These are phyloP conservation scores for Cryptosporidium canis DNA, from an alignment of 169 alveolate species.

Conservation along the genomic window DNA sequence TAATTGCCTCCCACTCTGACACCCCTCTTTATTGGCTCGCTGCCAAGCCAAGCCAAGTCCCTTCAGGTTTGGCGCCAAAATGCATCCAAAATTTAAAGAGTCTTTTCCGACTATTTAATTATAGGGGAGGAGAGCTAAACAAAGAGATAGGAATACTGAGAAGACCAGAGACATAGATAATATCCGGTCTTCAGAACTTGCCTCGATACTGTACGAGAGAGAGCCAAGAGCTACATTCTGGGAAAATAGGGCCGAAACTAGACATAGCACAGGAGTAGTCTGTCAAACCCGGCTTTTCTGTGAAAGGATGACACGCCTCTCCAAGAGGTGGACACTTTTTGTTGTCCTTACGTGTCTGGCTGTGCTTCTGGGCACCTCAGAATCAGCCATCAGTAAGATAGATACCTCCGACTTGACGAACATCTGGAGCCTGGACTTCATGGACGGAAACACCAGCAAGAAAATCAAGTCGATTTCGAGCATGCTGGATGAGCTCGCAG, in stretches of 20 bases:
- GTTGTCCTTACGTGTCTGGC: not conserved
- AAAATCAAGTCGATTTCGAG: not conserved
- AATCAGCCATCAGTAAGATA: not conserved
- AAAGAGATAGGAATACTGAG: not conserved
- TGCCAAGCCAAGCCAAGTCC: not conserved
- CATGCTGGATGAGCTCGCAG: not conserved
- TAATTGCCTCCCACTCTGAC: not conserved
- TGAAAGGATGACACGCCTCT: not conserved
- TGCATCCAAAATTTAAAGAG: not conserved
- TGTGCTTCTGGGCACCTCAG: not conserved
- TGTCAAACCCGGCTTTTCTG: not conserved
- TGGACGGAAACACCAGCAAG: not conserved
- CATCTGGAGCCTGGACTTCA: not conserved
- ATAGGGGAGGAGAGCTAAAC: not conserved
- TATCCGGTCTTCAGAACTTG: too few species aligned
- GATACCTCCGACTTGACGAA: not conserved
- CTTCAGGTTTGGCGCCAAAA: not conserved
- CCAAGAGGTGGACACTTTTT: not conserved
- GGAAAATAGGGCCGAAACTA: too few species aligned
- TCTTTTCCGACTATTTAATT: not conserved
- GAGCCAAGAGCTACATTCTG: too few species aligned
- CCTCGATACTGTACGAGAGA: too few species aligned
- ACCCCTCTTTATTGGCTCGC: constrained; percentile 4
- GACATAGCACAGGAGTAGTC: too few species aligned
- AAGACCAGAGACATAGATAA: not conserved